Evolutionary conservation across 2,329 filamentous ascomycete species (phyloP), one percentile per base, ranked within the genome.

Genomic region (Sclerotinia spermophila): DNA sequence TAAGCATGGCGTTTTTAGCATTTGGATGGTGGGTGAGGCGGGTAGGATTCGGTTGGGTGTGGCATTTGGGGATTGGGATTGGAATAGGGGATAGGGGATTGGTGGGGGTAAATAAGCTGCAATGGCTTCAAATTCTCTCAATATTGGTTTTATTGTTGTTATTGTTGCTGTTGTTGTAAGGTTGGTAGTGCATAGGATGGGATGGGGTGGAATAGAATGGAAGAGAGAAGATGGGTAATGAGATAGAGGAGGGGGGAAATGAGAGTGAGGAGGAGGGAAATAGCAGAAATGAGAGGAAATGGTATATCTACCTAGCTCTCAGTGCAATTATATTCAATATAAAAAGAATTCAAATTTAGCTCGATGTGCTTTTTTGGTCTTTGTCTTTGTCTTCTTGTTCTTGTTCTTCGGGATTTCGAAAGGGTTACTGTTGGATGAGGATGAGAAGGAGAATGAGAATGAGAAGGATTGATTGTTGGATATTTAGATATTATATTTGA

Each of bases 1-100:
- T 35, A 21, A 51, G 61, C 44, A 65, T 53, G 61, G 61, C 61
- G 61, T 65, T 65, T n/a, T 53, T 48, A 65, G 33, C 61, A 65
- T 48, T 53, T 21, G 45, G 45, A 27, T 40, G 61, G 45, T 48
- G 61, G 48, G 48, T 19, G 33, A 48, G 33, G 61, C 42, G 35
- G 44, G 61, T 48, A 65, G 61, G 59, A 30, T 38, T 38, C 27
- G 48, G n/a, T 53, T 53, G 27, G 61, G 61, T 65, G 44, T 35
- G 38, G 55, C 35, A 51, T 19, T 65, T 21, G 24, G 61, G 24
- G 61, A n/a, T 27, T n/a, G 45, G 45, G 45, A 11, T 21, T 15
- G 61, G 24, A 44, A n/a, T 27, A 13, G 45, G 45, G 45, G 24
- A 51, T 51, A 7, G n/a, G 48, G 13, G 48, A 48, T 48, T 48